Evolutionary conservation across 148 eudicot species (phyloP).

Genomic region (Rhododendron kiyosumense): DNA sequence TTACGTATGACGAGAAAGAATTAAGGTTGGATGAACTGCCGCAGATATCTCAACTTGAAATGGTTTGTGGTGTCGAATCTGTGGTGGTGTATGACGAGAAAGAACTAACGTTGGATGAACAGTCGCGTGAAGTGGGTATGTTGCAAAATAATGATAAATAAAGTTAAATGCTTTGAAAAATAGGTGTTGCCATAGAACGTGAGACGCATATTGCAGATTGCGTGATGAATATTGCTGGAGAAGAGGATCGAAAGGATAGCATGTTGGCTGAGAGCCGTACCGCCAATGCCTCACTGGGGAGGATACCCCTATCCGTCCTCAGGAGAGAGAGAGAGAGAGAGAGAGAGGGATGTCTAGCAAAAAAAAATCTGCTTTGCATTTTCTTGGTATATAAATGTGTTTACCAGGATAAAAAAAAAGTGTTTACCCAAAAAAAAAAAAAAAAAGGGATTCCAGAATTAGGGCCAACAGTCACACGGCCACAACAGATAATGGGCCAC

Average conservation of each 20-base stretch:
- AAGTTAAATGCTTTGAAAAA: background rate
- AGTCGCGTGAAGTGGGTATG: background rate
- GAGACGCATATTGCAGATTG: background rate
- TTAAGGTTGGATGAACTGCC: background rate
- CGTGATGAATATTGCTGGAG: background rate
- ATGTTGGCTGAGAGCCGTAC: background rate
- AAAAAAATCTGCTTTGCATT: too few relatives aligned
- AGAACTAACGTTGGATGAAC: background rate
- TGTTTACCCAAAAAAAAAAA: too few relatives aligned
- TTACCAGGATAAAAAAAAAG: too few relatives aligned
- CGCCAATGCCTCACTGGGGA: background rate
- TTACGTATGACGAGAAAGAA: constrained; percentile 2
- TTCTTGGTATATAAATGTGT: too few relatives aligned
- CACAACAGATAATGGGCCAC: too few relatives aligned
- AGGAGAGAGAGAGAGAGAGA: too few relatives aligned
- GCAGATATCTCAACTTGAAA: constrained; percentile 6
- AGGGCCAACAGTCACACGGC: too few relatives aligned
- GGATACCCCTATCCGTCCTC: background rate
- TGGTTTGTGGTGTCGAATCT: constrained; percentile 3
- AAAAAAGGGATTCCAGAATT: too few relatives aligned
- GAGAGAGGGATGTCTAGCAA: too few relatives aligned
- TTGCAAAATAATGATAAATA: background rate
- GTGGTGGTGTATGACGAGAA: constrained; percentile 3
- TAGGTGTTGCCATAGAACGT: background rate
- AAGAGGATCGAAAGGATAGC: background rate